Evolutionary conservation across 176 grass and related monocot species (phyloP), one percentile per base, ranked within the genome.

Genomic region (Bromus sterilis): DNA sequence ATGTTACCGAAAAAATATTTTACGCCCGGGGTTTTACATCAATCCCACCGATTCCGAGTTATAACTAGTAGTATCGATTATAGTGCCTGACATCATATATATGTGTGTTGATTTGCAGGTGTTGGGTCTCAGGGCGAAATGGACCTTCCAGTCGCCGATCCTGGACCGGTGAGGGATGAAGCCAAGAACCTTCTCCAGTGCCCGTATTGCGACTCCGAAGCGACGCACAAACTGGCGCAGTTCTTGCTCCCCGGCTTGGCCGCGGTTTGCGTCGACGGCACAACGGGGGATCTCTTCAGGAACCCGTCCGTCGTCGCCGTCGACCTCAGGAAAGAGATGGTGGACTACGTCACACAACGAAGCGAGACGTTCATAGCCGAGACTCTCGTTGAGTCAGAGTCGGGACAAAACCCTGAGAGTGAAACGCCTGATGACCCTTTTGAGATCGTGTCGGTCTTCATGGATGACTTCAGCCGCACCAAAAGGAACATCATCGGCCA

Each of bases 401-500:
- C 56, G 0, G 83, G 56, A n/a, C 80, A 79, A 37, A 80, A 88
- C 15, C 34, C 84, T 0, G 48, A 87, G 4, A 83, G 75, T 1
- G 92, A 85, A 15, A 80, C 83, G 73, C 85, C 90, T 1, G 92
- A 98, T 26, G 92, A 98, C 36, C 90, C 92, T 0, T 89, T 70
- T 9, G 95, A 94, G 78, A 88, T 91, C 13, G 63, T 94, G 11
- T 91, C 90, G 0, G 80, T 91, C 35, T 90, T 98, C 76, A 90
- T 94, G 78, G 92, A 98, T 29, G 92, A 98, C 40, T 98, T 98
- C 62, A 83, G 80, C 16, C 56, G 83, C 26, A 87, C 91, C 0
- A 98, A 98, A 64, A 92, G 92, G 39, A 98, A 94, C 76, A 92
- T 98, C 21, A 92, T 94, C 4, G 85, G 92, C 44, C 86, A 93